Conservation (phyloP, 805 yeast species). For the Starmerella davenportii region DNA sequence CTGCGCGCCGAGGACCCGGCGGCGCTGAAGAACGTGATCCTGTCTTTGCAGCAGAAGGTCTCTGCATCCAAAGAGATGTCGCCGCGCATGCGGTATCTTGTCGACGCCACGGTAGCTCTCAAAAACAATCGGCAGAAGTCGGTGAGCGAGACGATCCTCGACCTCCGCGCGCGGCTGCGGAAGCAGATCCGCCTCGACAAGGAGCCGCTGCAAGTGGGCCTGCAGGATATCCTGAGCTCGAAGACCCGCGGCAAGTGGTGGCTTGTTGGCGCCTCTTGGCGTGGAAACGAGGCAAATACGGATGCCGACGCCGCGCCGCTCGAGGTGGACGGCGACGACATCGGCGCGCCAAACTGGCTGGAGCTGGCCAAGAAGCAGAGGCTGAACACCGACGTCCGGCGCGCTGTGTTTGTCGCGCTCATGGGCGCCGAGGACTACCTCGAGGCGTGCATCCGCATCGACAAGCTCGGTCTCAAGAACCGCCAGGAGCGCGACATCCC, state of each 20-base stretch:
- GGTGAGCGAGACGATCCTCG: conserved; percentile 36
- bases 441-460: conserved; percentile 70
- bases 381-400: conserved; percentile 88
- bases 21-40: conserved; percentile 62
- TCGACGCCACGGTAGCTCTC: conserved; percentile 70
- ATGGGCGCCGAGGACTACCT: conserved; percentile 89
- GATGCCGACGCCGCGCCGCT: conserved; percentile 27
- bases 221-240: conserved; percentile 62
- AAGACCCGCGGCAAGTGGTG: conserved; percentile 93
- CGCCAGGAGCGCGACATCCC: conserved; percentile 80
- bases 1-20: conserved; percentile 80
- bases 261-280: conserved; percentile 97
- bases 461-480: conserved; percentile 58
- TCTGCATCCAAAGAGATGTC: conserved; percentile 23
- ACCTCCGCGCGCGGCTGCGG: conserved; percentile 39
- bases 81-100: conserved; percentile 60
- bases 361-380: conserved; percentile 71
- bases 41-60: conserved; percentile 35
- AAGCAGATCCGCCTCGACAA: conserved; percentile 29
- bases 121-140: conserved; percentile 65
- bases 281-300: conserved; percentile 31
- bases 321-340: conserved; percentile 45
- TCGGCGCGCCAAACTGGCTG: conserved; percentile 53
- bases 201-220: conserved; percentile 71
- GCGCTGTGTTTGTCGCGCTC: conserved; percentile 82